phyloP scores from a whole-genome alignment of 176 grass and related monocot species.

The Musa acuminata region DNA sequence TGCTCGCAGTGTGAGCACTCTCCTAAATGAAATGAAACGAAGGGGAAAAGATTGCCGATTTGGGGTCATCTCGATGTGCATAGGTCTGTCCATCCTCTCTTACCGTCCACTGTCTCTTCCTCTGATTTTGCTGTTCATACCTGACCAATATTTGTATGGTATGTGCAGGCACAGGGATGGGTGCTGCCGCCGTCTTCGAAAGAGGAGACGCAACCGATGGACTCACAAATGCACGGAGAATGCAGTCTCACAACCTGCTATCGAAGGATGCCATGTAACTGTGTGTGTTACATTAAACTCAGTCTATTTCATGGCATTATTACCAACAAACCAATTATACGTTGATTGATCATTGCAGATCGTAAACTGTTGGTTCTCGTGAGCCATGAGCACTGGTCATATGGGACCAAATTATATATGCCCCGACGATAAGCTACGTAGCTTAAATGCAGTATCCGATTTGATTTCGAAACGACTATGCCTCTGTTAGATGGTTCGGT shows the following conservation, averaged over 20 bases:
- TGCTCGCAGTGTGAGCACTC: slow-evolving; percentile 67
- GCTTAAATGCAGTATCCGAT: too few relatives aligned
- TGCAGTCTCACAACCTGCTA: slow-evolving; percentile 39
- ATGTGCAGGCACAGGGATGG: slow-evolving; percentile 73
- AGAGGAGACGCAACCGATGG: slow-evolving; percentile 59
- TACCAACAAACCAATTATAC: too few relatives aligned
- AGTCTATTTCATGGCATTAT: too few relatives aligned
- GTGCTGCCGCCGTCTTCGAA: slow-evolving; percentile 88
- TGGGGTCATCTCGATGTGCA: slow-evolving; percentile 86
- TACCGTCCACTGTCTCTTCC: background rate
- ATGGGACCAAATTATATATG: too few relatives aligned
- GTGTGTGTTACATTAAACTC: too few relatives aligned
- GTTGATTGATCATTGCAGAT: too few relatives aligned
- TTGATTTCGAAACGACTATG: too few relatives aligned
- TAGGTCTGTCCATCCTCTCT: slow-evolving; percentile 27
- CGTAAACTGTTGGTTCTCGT: too few relatives aligned
- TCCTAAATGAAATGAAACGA: slow-evolving; percentile 97
- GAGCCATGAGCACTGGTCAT: too few relatives aligned
- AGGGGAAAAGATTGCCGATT: slow-evolving; percentile 91
- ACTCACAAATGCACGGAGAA: slow-evolving; percentile 45
- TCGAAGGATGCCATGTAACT: slow-evolving; percentile 42
- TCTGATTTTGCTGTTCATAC: background rate
- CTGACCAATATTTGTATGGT: background rate
- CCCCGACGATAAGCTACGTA: too few relatives aligned
- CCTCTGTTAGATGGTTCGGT: too few relatives aligned